These are phyloP conservation scores for Helianthus tuberosus DNA, from an alignment of 129 eudicot species.

Conservation along the genomic window DNA sequence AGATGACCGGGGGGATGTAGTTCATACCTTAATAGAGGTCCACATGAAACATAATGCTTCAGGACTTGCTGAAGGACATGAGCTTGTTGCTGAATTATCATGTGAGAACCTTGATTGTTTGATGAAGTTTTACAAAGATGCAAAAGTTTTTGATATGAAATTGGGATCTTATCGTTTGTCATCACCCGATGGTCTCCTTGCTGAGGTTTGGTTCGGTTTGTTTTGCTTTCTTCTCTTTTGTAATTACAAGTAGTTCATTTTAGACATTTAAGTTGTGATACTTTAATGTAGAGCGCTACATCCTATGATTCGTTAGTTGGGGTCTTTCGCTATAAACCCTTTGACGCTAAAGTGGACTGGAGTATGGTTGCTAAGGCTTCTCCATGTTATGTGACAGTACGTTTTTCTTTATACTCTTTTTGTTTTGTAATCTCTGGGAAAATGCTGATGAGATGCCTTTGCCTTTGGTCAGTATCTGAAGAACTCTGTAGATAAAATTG, in stretches of 20 bases:
- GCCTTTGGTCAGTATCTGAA: constrained; percentile 71
- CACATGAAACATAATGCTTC: constrained; percentile 99
- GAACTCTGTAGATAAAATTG: constrained; percentile 75
- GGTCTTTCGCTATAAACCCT: constrained; percentile 80
- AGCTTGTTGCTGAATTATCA: constrained; percentile 86
- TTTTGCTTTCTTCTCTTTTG: background rate
- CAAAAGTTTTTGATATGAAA: constrained; percentile 85
- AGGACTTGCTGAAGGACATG: constrained; percentile 64
- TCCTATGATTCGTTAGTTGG: constrained; percentile 79
- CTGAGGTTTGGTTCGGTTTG: constrained; percentile 65
- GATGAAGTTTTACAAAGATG: constrained; percentile 74
- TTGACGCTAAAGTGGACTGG: constrained; percentile 92
- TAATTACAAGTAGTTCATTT: background rate
- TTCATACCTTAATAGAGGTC: constrained; percentile 69
- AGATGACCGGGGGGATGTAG: constrained; percentile 54
- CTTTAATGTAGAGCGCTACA: constrained; percentile 77
- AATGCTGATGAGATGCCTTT: constrained; percentile 26
- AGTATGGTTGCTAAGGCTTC: constrained; percentile 97
- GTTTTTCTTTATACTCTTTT: constrained; percentile 13
- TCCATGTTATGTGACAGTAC: constrained; percentile 94
- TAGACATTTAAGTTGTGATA: constrained; percentile 22
- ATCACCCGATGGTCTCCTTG: constrained; percentile 94
- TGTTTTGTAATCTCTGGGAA: constrained; percentile 2
- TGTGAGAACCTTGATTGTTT: constrained; percentile 86
- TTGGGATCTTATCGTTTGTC: constrained; percentile 86